Evolutionary conservation across 805 yeast species (phyloP), one percentile per base, ranked within the genome.

Genomic region (Candida coleopterorum): DNA sequence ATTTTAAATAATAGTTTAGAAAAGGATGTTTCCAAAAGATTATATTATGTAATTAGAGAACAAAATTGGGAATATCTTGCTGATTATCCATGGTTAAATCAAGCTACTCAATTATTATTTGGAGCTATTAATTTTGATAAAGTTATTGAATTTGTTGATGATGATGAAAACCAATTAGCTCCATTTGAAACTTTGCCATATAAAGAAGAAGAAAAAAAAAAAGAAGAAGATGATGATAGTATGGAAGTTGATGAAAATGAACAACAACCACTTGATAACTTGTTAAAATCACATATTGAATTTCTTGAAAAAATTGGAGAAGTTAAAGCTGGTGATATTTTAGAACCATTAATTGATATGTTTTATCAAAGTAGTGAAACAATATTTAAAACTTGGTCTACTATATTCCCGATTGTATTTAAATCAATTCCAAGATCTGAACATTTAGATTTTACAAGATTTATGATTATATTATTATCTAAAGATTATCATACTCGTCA

Each of bases 61-160:
- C 99, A 93, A 56, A 90, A 87, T 51, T 93, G 99, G 99, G 99
- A 93, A 54, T 83, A 76, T 46, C 64, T 93, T 25, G 89, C 95
- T 0, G 98, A 93, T 46, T 85, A 84, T 49, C 85, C 88, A 28
- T 93, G 98, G 98, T 62, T 90, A 43, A 87, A 87, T 55, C 97
- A 90, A 56, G 97, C 96, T 0, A 67, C 86, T 14, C 96, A 89
- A 53, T 60, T 94, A 20, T 60, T 93, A 6, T 86, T 82, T 51
- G 95, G 93, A 0, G 72, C 95, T 0, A 79, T 85, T 46, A 81
- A 81, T 39, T 58, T 57, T 26, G 70, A 72, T 1, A 64, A 72
- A 38, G 56, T 51, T 2, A 47, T 87, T 14, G 58, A 56, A 17
- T 55, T 85, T 31, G 59, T 60, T 0, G 68, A 62, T 11, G n/a